These are phyloP conservation scores for Peronospora destructor DNA, from an alignment of 352 stramenopile genomes.

Conservation along the genomic window DNA sequence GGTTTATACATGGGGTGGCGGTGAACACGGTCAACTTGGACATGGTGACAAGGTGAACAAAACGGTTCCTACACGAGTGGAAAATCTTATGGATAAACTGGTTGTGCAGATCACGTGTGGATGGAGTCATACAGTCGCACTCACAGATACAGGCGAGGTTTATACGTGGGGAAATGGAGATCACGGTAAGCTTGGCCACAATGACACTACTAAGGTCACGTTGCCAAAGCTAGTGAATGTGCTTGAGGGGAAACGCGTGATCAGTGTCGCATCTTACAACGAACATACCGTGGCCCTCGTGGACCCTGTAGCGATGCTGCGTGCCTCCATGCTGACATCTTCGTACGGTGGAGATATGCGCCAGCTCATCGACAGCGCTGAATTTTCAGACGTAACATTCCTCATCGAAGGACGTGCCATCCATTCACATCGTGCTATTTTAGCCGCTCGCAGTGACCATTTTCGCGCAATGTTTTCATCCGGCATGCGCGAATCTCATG, in stretches of 20 bases:
- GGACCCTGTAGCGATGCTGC: slow-evolving; percentile 70
- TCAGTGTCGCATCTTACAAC: slow-evolving; percentile 96
- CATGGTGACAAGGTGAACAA: slow-evolving; percentile 96
- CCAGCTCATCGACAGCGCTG: slow-evolving; percentile 87
- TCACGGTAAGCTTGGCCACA: slow-evolving; percentile 92
- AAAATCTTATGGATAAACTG: slow-evolving; percentile 83
- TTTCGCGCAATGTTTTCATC: slow-evolving; percentile 93
- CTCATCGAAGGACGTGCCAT: slow-evolving; percentile 79
- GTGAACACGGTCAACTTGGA: slow-evolving; percentile 92
- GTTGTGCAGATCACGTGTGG: slow-evolving; percentile 93
- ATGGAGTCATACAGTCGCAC: slow-evolving; percentile 93
- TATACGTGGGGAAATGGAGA: slow-evolving; percentile 92
- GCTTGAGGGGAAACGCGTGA: slow-evolving; percentile 88
- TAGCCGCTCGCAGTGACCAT: slow-evolving; percentile 91
- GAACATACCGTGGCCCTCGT: slow-evolving; percentile 93
- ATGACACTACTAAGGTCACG: slow-evolving; percentile 91
- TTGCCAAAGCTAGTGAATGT: slow-evolving; percentile 90
- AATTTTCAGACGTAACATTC: slow-evolving; percentile 87
- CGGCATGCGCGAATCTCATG: slow-evolving; percentile 88
- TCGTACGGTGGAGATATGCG: slow-evolving; percentile 88
- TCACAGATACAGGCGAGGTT: slow-evolving; percentile 89
- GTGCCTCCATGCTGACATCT: slow-evolving; percentile 71
- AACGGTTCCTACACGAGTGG: slow-evolving; percentile 87
- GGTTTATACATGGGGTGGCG: slow-evolving; percentile 85
- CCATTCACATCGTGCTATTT: slow-evolving; percentile 85